phyloP scores from a whole-genome alignment of 202 grass and related monocot genomes.

The Zizania palustris region DNA sequence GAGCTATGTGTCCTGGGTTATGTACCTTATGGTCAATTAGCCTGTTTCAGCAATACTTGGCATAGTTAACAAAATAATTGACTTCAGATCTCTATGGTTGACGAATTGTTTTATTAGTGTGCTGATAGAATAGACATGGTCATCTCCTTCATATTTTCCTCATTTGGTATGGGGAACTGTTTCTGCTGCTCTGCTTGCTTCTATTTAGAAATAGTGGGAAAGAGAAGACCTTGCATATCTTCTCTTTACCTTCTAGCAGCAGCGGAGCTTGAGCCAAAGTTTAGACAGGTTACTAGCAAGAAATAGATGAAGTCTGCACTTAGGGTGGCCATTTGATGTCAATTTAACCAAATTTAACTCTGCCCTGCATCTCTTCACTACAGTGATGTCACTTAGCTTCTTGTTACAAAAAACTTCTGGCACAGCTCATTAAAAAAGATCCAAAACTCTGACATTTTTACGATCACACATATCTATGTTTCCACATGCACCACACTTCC shows the following conservation, averaged over 20 bases:
- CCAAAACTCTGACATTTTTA: constrained; percentile 1
- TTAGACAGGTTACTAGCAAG: too few species aligned
- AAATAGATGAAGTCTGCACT: too few species aligned
- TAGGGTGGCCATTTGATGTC: too few species aligned
- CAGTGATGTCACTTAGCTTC: too few species aligned
- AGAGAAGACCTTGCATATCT: not conserved
- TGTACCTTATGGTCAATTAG: constrained; percentile 16
- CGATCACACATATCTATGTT: not conserved
- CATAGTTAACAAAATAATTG: not conserved
- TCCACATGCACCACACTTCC: not conserved
- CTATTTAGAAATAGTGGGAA: constrained; percentile 4
- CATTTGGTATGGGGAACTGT: constrained; percentile 1
- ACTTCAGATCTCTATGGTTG: constrained; percentile 6
- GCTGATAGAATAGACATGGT: not conserved
- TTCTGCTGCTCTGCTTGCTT: not conserved
- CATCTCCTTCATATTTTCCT: not conserved
- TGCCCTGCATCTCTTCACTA: not conserved
- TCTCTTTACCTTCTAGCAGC: not conserved
- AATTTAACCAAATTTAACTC: not conserved
- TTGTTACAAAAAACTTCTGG: too few species aligned
- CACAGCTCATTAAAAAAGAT: not conserved
- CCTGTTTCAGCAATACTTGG: constrained; percentile 15
- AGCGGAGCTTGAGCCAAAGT: too few species aligned
- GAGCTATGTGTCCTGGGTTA: not conserved
- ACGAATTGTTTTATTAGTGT: not conserved